These are phyloP conservation scores for Hypoxylon lenormandii DNA, from an alignment of 495 filamentous ascomycete genomes.

Conservation along the genomic window DNA sequence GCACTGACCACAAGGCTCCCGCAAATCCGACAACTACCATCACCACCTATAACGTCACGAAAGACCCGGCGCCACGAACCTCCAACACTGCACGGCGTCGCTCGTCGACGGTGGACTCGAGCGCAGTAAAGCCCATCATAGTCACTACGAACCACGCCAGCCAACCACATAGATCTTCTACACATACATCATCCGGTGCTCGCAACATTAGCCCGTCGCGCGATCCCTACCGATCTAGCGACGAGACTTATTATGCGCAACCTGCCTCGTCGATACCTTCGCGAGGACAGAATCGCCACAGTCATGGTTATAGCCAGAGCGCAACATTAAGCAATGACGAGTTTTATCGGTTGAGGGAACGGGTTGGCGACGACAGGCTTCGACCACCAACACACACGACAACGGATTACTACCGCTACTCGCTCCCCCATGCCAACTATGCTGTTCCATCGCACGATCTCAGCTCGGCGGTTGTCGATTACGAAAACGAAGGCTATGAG, in stretches of 20 bases:
- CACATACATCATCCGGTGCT: conserved; percentile 49
- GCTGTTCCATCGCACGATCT: conserved; percentile 44
- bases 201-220: conserved; percentile 60
- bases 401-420: conserved; percentile 55
- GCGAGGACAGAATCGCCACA: conserved; percentile 49
- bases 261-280: conserved; percentile 64
- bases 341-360: conserved; percentile 58
- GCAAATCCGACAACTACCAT: conserved; percentile 52
- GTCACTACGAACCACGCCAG: conserved; percentile 58
- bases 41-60: conserved; percentile 63
- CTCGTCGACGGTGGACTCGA: conserved; percentile 54
- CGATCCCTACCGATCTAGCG: conserved; percentile 63
- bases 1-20: conserved; percentile 43
- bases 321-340: conserved; percentile 60
- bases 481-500: conserved; percentile 75
- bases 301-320: conserved; percentile 50
- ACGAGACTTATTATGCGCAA: conserved; percentile 64
- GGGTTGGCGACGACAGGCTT: conserved; percentile 58
- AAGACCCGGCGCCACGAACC: conserved; percentile 57
- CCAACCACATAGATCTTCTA: conserved; percentile 43
- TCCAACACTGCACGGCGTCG: conserved; percentile 58
- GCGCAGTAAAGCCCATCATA: conserved; percentile 59
- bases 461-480: conserved; percentile 63
- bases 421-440: conserved; percentile 54
- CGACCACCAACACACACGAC: conserved; percentile 45